Base-by-base conservation (phyloP, 2,329 filamentous ascomycete species). In the Metarhizium robertsii region DNA sequence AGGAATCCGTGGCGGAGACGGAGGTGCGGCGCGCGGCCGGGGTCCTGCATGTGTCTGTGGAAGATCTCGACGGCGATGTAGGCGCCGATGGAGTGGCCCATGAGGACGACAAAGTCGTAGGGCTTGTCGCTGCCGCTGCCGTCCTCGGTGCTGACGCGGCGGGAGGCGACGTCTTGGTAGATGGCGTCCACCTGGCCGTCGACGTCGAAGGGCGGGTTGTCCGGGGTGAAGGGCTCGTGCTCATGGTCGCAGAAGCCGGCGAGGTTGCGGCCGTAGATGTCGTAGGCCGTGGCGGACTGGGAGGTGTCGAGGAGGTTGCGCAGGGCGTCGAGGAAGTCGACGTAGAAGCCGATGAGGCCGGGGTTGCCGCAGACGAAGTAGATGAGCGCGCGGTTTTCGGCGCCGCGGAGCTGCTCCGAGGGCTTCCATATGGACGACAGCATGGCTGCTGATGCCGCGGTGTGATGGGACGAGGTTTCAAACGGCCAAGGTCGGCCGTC, bases 291-390 rank as follows among this genome's bases (percentile, higher is more conserved):
- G 49, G 58, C 32, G 38, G n/a, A 34, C 59, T 75, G 73, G 6
- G 67, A 69, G 29, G 68, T 68, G 59, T 79, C 69, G 13, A 90
- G 71, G 13, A 82, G 69, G 0, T 69, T 66, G 49, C 82, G 75
- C 2, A 91, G 71, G 14, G 77, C 73, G 0, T 73, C 73, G 11
- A 91, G 74, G 68, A 90, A 92, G 42, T 80, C 76, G 56, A 71
- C 73, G 69, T 92, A 92, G 75, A 88, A 92, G 55, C 79, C 80
- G 52, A 91, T 79, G 18, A 90, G 75, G 5, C 88, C 88, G 5
- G 88, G 88, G 61, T 92, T 92, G 20, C 88, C 88, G 32, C 86
- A 81, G 45, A 92, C 77, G 69, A 89, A 86, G 72, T 84, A 90
- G 61, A 92, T 72, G 52, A 91, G 78, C 58, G 70, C 72, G 58